Evolutionary conservation across 2,329 filamentous ascomycete genomes (phyloP), one percentile per base, ranked within the genome.

Genomic region (Aureobasidium sp.): DNA sequence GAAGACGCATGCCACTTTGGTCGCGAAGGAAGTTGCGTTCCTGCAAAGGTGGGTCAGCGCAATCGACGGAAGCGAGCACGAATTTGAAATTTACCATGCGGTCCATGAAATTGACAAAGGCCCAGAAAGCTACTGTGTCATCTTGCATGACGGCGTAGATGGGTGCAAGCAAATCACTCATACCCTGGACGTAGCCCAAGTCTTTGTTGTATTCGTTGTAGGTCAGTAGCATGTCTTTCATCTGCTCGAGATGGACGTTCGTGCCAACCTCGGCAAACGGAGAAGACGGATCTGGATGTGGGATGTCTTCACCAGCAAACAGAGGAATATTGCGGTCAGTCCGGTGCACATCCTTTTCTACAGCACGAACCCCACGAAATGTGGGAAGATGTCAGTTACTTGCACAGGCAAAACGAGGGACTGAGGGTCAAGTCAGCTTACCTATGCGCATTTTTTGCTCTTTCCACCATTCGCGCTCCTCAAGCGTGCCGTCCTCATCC

Each of bases 131-230:
- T 16, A 96, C 78, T 0, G 93, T 91, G 66, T 98, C 93, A 66
- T 98, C 94, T 71, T 98, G 93, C 72, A 96, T 85, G 19, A 98
- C 89, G 3, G 93, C 93, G 65, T 98, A 98, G 56, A 98, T 89
- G 2, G 93, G 93, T 0, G 93, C 90, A 7, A 98, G 80, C 1
- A 98, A 80, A 69, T 98, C 93, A 11, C 90, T 96, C 93, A 98
- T 98, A 57, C 93, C 93, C 73, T 98, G 93, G 1, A 98, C 93
- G 65, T 98, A 98, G 44, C 94, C 93, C 2, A 98, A 79, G 55
- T 93, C 88, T 55, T 84, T 87, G 72, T 98, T 98, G 71, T 94
- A 94, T 71, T 98, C 93, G 67, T 98, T 97, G 70, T 98, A 98
- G 0, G 93, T 97, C 16, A 98, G 78, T 0, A 98, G 83, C 88